Base-by-base conservation (phyloP, 345 rosid genomes). In the Carallia brachiata region DNA sequence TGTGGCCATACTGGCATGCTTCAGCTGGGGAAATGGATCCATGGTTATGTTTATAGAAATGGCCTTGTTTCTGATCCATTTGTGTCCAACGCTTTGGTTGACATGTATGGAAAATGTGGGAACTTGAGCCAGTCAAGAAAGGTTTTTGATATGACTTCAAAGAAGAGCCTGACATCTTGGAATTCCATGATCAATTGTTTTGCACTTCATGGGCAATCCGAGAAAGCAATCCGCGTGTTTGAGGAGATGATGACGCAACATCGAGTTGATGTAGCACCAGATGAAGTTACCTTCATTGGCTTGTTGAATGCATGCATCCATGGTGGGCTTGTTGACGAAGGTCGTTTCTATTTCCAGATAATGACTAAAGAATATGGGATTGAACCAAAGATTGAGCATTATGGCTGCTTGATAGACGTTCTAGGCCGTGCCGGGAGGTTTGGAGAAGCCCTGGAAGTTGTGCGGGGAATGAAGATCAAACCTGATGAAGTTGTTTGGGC, bases 401-500 rank as follows among this genome's bases (percentile, higher is more conserved):
- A 92, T 44, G 97, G 97, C 17, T 92, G 97, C 74, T 72, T 92
- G 69, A 73, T 90, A 50, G 94, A 92, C 76, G 84, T 88, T 75
- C 85, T 88, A 61, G 85, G 92, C 50, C 87, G 92, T 74, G 92
- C 92, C 9, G 91, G 94, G 36, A 77, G 56, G 81, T 88, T 92
- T 52, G 86, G 84, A 19, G 87, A 89, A 76, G 96, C 93, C 19
- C 52, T 92, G 63, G 83, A 83, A 73, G 77, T 79, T 70, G 78
- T 88, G 12, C 47, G 68, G 37, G 70, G 64, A 13, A 90, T 92
- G 98, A 80, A 81, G 78, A 80, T 86, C 65, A 74, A 81, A 74
- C 85, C 90, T 0, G 98, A 92, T 70, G 96, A 92, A 79, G 95
- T 86, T 15, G 87, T 92, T 60, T 92, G 96, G 98, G 95, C 93